Base-by-base conservation (phyloP, 306 rosid species). In the Quercus robur region DNA sequence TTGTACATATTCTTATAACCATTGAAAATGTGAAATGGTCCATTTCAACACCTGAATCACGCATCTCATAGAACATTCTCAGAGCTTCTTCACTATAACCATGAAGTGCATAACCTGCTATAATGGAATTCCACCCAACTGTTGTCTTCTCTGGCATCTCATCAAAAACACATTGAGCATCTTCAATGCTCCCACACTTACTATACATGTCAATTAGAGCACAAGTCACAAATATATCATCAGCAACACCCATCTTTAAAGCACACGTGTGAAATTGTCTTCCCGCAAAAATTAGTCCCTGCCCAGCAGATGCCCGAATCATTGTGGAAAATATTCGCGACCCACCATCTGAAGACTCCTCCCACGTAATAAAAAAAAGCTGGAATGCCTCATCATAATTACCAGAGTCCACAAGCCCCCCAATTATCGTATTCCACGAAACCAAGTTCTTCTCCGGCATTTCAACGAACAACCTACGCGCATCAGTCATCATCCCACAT, bases 21-120 rank as follows among this genome's bases (percentile, higher is more conserved):
- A 87, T 92, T 6, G 98, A 94, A 84, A 92, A 89, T 31, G 93
- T 90, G 69, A 94, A 94, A 75, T 94, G 97, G 70, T 94, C 97
- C 84, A 92, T 77, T 70, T 80, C 80, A 79, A 86, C 88, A 75
- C 91, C 90, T 33, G 86, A 86, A 30, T 88, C 88, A 33, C 86
- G 81, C 98, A 94, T 94, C 84, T 90, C 88, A 76, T 76, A 78
- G 79, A 83, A 90, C 79, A 92, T 75, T 76, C 81, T 64, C 68
- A 94, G 89, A 63, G 97, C 98, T 76, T 91, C 91, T 82, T 94
- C 94, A 69, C 91, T 94, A 74, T 87, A 88, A 75, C 98, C 97
- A 77, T 86, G 94, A 78, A 94, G 92, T 2, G 97, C 98, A 70
- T 92, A 89, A 79, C 87, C 93, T n/a, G 97, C 93, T 79, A 90